Evolutionary conservation across 768 basidiomycete genomes (phyloP).

Genomic region (Russula emetica): DNA sequence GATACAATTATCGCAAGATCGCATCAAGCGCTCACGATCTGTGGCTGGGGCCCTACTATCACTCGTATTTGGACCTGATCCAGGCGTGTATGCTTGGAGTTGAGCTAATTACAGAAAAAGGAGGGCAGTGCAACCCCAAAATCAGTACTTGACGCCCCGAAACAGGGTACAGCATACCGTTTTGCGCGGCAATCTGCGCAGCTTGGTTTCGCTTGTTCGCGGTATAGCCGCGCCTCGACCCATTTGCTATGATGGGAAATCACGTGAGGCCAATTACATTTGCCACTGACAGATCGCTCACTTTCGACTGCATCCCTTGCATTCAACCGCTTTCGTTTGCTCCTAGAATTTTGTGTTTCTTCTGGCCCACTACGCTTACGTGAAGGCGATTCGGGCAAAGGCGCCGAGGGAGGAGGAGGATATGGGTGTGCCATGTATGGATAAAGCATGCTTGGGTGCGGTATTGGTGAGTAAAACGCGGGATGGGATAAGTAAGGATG

Average conservation of each 20-base stretch:
- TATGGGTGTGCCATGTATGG: slow-evolving; percentile 19
- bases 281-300: neutral
- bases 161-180: slow-evolving; percentile 42
- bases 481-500: slow-evolving; percentile 18
- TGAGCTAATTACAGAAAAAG: slow-evolving; percentile 38
- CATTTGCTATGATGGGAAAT: slow-evolving; percentile 20
- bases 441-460: slow-evolving; percentile 24
- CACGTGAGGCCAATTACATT: neutral
- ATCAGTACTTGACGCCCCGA: slow-evolving; percentile 13
- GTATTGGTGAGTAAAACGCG: slow-evolving; percentile 19
- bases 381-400: slow-evolving; percentile 8
- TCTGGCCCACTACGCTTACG: slow-evolving; percentile 19
- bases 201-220: slow-evolving; percentile 71
- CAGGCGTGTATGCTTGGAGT: slow-evolving; percentile 30
- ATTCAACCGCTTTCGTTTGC: slow-evolving; percentile 20
- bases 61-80: slow-evolving; percentile 6
- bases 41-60: slow-evolving; percentile 8
- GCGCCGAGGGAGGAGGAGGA: neutral
- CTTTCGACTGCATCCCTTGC: slow-evolving; percentile 21
- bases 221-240: slow-evolving; percentile 64
- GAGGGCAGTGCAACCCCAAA: slow-evolving; percentile 18
- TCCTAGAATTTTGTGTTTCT: slow-evolving; percentile 11
- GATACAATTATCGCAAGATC: neutral
- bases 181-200: slow-evolving; percentile 59
- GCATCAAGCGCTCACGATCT: slow-evolving; percentile 22